Evolutionary conservation across 768 basidiomycete genomes (phyloP).

Genomic region (Mycena chlorophos): DNA sequence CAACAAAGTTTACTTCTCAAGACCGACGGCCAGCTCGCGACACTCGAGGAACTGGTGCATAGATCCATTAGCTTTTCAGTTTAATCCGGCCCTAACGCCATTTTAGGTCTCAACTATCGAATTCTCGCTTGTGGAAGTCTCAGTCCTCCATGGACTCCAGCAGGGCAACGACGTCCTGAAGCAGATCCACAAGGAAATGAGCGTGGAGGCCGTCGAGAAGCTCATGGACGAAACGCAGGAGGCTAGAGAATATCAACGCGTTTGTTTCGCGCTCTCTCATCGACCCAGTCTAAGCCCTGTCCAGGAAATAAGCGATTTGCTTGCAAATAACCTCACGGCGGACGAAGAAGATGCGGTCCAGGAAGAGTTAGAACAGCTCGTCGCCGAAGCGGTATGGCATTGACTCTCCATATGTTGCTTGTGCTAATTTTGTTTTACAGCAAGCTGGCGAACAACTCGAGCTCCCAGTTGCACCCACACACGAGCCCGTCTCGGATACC

Average conservation of each 20-base stretch:
- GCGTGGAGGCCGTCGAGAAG: slow-evolving; percentile 88
- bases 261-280: slow-evolving; percentile 28
- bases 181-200: slow-evolving; percentile 94
- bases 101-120: slow-evolving; percentile 91
- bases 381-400: slow-evolving; percentile 60
- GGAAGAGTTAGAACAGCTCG: slow-evolving; percentile 70
- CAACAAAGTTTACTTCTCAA: slow-evolving; percentile 84
- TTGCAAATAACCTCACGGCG: slow-evolving; percentile 75
- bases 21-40: slow-evolving; percentile 89
- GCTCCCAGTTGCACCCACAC: slow-evolving; percentile 58
- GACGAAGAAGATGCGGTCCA: slow-evolving; percentile 97
- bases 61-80: not conserved
- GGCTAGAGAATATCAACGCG: slow-evolving; percentile 88
- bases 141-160: slow-evolving; percentile 87
- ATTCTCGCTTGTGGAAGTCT: slow-evolving; percentile 91
- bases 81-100: not conserved
- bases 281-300: slow-evolving; percentile 5
- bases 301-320: slow-evolving; percentile 89
- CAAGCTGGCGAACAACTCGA: slow-evolving; percentile 35
- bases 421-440: slow-evolving; percentile 28
- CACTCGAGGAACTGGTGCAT: slow-evolving; percentile 82
- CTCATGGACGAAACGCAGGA: slow-evolving; percentile 91
- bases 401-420: not conserved
- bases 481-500: slow-evolving; percentile 36
- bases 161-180: slow-evolving; percentile 93